A percentile compares a stretch with the other conserved stretches of the same genome.
Evolutionary conservation across 2,329 filamentous ascomycete genomes (phyloP).

Genomic region (Aspergillus niger): DNA sequence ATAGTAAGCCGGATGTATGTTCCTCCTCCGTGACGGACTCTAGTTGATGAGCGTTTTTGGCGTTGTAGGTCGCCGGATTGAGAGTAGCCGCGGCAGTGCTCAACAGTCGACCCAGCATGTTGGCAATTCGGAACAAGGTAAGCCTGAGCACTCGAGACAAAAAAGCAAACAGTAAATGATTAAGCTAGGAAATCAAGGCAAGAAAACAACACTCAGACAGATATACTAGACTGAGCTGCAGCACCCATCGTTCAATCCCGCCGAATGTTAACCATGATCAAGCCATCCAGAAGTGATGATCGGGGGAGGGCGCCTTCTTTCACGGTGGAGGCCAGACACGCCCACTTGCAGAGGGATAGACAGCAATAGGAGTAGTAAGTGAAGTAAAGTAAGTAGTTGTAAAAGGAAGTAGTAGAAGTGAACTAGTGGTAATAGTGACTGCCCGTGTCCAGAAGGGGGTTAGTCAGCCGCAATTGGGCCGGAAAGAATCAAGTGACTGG

Average conservation of each 20-base stretch:
- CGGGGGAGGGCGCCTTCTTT: slow-evolving; percentile 4
- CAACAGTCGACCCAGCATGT: slow-evolving; percentile 47
- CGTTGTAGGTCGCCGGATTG: slow-evolving; percentile 43
- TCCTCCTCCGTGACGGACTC: slow-evolving; percentile 54
- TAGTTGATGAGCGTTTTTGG: slow-evolving; percentile 41
- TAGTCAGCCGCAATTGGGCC: neutral
- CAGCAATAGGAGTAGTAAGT: neutral
- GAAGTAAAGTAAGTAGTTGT: neutral
- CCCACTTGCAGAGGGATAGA: slow-evolving; percentile 5
- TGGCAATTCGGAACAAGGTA: slow-evolving; percentile 20
- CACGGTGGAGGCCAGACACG: slow-evolving; percentile 7
- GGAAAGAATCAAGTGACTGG: neutral
- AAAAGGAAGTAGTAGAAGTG: neutral
- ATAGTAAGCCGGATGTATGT: slow-evolving; percentile 51
- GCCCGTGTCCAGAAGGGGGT: neutral
- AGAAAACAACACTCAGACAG: slow-evolving; percentile 29
- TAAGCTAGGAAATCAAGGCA: slow-evolving; percentile 5
- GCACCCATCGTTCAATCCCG: slow-evolving; percentile 38
- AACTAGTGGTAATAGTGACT: neutral
- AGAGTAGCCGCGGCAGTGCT: slow-evolving; percentile 48
- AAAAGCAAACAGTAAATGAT: slow-evolving; percentile 3
- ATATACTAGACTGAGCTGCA: slow-evolving; percentile 33
- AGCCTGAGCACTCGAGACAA: slow-evolving; percentile 13
- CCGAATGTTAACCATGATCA: slow-evolving; percentile 31
- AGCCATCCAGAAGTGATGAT: slow-evolving; percentile 6